These are phyloP conservation scores for Oehlia diaphana DNA, from an alignment of 192 early-diverging fungal genomes.

Conservation along the genomic window DNA sequence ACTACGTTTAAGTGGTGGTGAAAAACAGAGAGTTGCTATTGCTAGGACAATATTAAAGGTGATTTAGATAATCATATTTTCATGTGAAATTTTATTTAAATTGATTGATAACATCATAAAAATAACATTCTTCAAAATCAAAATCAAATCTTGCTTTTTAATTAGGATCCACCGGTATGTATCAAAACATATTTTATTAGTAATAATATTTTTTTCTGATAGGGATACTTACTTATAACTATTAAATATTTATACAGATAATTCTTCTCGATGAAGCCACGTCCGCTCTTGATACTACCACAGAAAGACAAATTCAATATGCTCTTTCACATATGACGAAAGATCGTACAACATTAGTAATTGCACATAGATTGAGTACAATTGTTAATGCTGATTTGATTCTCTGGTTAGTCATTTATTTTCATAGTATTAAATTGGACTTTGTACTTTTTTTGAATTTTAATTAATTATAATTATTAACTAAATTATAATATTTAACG, in stretches of 20 bases:
- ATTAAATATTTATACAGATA: constrained; percentile 37
- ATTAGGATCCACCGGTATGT: constrained; percentile 10
- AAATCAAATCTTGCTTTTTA: background rate
- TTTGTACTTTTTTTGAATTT: background rate
- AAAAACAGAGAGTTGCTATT: constrained; percentile 90
- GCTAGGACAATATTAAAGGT: constrained; percentile 78
- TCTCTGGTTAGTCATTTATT: constrained; percentile 23
- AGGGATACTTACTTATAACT: too few species aligned
- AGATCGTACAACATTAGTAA: constrained; percentile 83
- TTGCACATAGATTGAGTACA: constrained; percentile 85
- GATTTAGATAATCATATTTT: background rate
- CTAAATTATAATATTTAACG: background rate
- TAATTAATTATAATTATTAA: background rate
- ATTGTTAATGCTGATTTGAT: constrained; percentile 74
- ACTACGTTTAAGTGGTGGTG: constrained; percentile 84
- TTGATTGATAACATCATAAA: background rate
- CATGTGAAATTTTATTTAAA: background rate
- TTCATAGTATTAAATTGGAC: background rate
- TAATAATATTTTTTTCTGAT: too few species aligned
- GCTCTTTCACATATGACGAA: constrained; percentile 74
- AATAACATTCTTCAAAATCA: background rate
- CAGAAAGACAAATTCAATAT: constrained; percentile 79
- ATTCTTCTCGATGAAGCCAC: constrained; percentile 87
- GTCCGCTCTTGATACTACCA: constrained; percentile 69
- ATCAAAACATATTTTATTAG: background rate